Conservation (phyloP, 2,329 filamentous ascomycete species). For the Ascochyta fabae region DNA sequence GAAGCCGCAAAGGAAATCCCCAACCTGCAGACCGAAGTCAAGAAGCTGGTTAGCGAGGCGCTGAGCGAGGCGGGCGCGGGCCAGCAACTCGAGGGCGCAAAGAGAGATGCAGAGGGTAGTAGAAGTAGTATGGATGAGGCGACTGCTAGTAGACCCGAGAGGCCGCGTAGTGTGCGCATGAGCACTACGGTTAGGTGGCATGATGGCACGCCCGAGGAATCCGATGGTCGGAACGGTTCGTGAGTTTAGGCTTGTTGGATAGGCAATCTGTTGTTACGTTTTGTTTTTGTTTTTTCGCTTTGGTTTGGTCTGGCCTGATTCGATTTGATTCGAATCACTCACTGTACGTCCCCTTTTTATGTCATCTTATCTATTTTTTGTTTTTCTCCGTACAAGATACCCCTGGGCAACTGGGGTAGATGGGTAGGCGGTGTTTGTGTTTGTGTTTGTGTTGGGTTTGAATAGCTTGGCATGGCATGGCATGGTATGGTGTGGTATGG, state of each 20-base stretch:
- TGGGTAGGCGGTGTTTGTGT: too few species aligned
- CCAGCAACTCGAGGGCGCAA: conserved; percentile 3
- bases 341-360: too few species aligned
- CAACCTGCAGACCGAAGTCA: conserved; percentile 55
- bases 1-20: conserved; percentile 45
- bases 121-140: neutral
- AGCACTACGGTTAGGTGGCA: conserved; percentile 15
- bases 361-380: too few species aligned
- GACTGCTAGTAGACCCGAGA: neutral
- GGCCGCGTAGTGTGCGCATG: conserved; percentile 12
- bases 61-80: conserved; percentile 27
- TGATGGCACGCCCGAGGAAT: neutral
- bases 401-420: too few species aligned
- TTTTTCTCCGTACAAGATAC: too few species aligned
- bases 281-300: too few species aligned
- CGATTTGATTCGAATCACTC: too few species aligned
- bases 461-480: too few species aligned
- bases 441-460: too few species aligned
- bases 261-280: too few species aligned
- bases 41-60: conserved; percentile 50
- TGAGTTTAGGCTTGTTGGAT: neutral
- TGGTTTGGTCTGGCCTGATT: too few species aligned
- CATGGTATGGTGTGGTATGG: too few species aligned
- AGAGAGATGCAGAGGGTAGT: neutral
- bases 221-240: neutral